Base-by-base conservation (phyloP, 306 rosid species). In the Adenanthera pavonina region DNA sequence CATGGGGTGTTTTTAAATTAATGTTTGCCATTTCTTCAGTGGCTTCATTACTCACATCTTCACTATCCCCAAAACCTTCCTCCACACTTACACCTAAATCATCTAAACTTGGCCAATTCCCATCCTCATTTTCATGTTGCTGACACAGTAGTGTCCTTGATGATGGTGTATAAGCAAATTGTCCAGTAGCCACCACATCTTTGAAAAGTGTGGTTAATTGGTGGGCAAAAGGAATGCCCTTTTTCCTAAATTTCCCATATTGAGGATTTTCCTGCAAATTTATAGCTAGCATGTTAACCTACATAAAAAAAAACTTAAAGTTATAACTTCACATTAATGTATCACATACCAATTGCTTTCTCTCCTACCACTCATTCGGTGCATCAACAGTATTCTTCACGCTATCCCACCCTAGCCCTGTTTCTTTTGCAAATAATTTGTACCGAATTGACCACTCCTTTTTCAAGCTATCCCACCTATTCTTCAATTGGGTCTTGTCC, bases 401-500 rank as follows among this genome's bases (percentile, higher is more conserved):
- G 16, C 7, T 15, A 6, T 53, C 2, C 59, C 59, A 53, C 25
- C 8, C 19, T 53, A 53, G 1, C 20, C 20, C 8, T 0, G 19
- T 33, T 15, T 62, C 69, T 34, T 62, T 33, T 12, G 3, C 46
- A 65, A 35, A 35, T 5, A 35, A 35, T 3, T 6, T 36, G 3
- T 65, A 8, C 25, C 70, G 36, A 0, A 5, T 1, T 14, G 0
- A 0, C 70, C 20, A 35, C 8, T 64, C 47, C 1, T 36, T 64
- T 15, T 64, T 15, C 0, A 64, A 35, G 20, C 20, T 35, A 7
- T 64, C 92, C 75, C 59, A n/a, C n/a, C n/a, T n/a, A n/a, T n/a
- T n/a, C n/a, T n/a, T n/a, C n/a, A n/a, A n/a, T n/a, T n/a, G n/a
- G n/a, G n/a, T n/a, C n/a, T 6, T 36, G 8, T 64, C n/a, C 25